These are phyloP conservation scores for Akanthomyces lecanii DNA, from an alignment of 2,329 filamentous ascomycete species.

Conservation along the genomic window DNA sequence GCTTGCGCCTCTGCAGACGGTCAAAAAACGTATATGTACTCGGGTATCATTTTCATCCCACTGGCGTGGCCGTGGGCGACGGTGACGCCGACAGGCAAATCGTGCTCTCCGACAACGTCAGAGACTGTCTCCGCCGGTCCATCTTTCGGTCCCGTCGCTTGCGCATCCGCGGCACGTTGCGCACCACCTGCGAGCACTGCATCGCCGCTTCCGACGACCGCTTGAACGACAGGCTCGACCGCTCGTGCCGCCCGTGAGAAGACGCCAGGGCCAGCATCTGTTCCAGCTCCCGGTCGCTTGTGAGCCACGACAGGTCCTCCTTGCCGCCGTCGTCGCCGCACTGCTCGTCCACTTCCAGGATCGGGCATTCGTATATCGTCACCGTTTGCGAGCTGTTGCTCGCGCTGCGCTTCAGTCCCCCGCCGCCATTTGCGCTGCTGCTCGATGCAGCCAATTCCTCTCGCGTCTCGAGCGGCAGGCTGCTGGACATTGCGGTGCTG, in stretches of 20 bases:
- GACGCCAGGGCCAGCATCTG: constrained; percentile 7
- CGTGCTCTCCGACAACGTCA: constrained; percentile 12
- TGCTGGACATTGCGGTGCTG: background rate
- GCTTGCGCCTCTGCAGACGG: background rate
- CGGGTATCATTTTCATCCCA: background rate
- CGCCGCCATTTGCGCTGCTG: background rate
- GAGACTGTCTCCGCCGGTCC: constrained; percentile 6
- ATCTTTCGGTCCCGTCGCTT: constrained; percentile 19
- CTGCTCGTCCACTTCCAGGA: constrained; percentile 28
- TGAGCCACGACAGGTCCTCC: constrained; percentile 27
- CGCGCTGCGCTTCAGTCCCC: background rate
- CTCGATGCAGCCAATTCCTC: background rate
- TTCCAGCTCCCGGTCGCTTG: constrained; percentile 11
- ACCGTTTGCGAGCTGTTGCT: constrained; percentile 10
- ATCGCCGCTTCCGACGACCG: constrained; percentile 22
- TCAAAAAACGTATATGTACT: background rate
- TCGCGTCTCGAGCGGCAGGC: background rate
- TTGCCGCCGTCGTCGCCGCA: constrained; percentile 22
- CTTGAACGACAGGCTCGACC: constrained; percentile 9
- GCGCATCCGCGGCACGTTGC: constrained; percentile 24
- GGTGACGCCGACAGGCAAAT: constrained; percentile 11
- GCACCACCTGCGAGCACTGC: constrained; percentile 21
- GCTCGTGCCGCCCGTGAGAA: background rate
- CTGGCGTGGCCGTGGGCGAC: constrained; percentile 8
- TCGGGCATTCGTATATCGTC: constrained; percentile 6